Conservation (phyloP, 371 early-diverging fungal genomes). For the Syncephalastrum sp. region DNA sequence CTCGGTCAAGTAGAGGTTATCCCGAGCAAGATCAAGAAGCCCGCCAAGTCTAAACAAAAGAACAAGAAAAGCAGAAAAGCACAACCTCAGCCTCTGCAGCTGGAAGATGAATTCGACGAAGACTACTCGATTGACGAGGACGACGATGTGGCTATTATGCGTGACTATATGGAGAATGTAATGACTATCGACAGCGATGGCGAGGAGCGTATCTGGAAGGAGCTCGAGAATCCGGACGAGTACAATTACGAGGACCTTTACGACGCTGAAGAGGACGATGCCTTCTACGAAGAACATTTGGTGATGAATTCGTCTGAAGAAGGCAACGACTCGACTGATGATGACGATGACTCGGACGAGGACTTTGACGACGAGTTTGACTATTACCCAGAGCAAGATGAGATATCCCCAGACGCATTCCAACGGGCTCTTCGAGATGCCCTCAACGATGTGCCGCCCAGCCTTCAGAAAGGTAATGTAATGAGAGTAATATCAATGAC, state of each 20-base stretch:
- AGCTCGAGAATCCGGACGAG: background rate
- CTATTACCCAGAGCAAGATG: slow-evolving; percentile 9
- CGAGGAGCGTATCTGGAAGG: slow-evolving; percentile 6
- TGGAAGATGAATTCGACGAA: slow-evolving; percentile 17
- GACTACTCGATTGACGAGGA: slow-evolving; percentile 21
- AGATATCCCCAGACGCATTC: slow-evolving; percentile 13
- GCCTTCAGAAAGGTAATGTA: slow-evolving; percentile 28
- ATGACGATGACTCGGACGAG: slow-evolving; percentile 15
- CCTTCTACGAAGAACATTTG: background rate
- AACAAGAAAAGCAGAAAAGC: slow-evolving; percentile 5
- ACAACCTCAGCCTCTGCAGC: slow-evolving; percentile 13
- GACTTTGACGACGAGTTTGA: slow-evolving; percentile 13
- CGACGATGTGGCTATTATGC: slow-evolving; percentile 29
- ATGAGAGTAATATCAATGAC: slow-evolving; percentile 5
- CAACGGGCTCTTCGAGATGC: slow-evolving; percentile 10
- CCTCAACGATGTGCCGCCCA: slow-evolving; percentile 19
- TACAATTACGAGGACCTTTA: slow-evolving; percentile 9
- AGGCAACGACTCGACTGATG: slow-evolving; percentile 11
- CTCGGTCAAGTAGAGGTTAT: no score
- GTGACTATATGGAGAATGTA: slow-evolving; percentile 42
- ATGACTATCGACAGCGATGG: slow-evolving; percentile 7
- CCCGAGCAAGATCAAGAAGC: no score
- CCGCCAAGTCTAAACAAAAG: background rate
- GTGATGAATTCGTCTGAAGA: slow-evolving; percentile 5
- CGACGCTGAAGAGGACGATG: slow-evolving; percentile 2